Base-by-base conservation (phyloP, 2,329 filamentous ascomycete genomes). In the Ophiosphaerella korrae region DNA sequence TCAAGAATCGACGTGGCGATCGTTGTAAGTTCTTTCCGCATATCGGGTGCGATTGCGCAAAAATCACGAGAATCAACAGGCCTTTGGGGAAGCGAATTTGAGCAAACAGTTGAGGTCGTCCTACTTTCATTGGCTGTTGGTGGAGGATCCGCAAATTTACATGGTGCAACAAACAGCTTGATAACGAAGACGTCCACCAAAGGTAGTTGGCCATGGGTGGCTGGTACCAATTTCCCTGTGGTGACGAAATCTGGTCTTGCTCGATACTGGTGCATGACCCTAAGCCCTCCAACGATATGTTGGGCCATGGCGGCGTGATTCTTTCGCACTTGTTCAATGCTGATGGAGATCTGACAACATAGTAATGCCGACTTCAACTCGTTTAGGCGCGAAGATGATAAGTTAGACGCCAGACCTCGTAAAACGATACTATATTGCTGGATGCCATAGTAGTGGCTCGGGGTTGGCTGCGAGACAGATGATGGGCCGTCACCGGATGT, bases 271-370 rank as follows among this genome's bases (percentile, higher is more conserved):
- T 66, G 72, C 71, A 79, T 75, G 57, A 79, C 78, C n/a, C 61
- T 64, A 38, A 80, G 69, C 48, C 77, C 77, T 46, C 55, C 73
- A 57, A 77, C 66, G 18, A 78, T 72, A 47, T 79, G 77, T 38
- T 75, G 73, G 35, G 67, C 72, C 75, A 79, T 77, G 33, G 75
- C 70, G 52, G 64, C 50, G 33, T 73, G 77, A 46, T 78, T 76
- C 5, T 64, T 61, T 26, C 67, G 67, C 45, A 75, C 71, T 64
- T 79, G 76, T 57, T 79, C 77, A 48, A 79, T 78, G 57, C 77
- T 78, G 57, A 79, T 78, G 54, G 79, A 74, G 35, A 79, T 60
- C 54, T 79, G 75, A 58, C 78, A 80, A 65, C 77, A 80, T 50
- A 78, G 66, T 31, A 80, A 62, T 45, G 76, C 72, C 21, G 75